These are phyloP conservation scores for Daldinia eschscholtzii DNA, from an alignment of 2,329 filamentous ascomycete genomes.

Conservation along the genomic window DNA sequence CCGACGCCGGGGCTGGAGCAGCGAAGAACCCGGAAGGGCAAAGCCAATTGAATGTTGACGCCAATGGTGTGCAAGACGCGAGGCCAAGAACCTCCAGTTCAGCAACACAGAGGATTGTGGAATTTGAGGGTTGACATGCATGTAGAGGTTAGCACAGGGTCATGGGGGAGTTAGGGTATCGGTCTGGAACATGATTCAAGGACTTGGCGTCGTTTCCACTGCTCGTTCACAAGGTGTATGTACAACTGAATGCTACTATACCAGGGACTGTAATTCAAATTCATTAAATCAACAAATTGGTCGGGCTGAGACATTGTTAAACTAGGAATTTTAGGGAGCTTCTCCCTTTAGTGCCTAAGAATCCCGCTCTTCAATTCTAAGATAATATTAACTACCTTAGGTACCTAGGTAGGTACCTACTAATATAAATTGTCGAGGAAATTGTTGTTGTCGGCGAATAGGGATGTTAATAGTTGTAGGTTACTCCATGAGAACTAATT, in stretches of 20 bases:
- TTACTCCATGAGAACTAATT: neutral
- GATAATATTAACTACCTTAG: neutral
- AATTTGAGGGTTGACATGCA: constrained; percentile 59
- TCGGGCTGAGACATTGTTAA: constrained; percentile 44
- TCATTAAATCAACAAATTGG: constrained; percentile 36
- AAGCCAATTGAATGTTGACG: constrained; percentile 48
- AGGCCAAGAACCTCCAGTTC: constrained; percentile 46
- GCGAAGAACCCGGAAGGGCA: constrained; percentile 52
- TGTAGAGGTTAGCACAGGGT: constrained; percentile 42
- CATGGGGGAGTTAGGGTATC: constrained; percentile 44
- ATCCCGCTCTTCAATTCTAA: neutral
- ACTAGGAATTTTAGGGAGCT: constrained; percentile 38
- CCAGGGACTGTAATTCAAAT: constrained; percentile 44
- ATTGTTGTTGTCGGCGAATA: neutral
- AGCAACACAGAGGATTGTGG: constrained; percentile 58
- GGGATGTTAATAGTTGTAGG: neutral
- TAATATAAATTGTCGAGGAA: neutral
- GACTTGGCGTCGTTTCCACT: constrained; percentile 40
- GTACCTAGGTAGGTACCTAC: neutral
- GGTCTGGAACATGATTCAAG: constrained; percentile 48
- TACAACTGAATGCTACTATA: constrained; percentile 37
- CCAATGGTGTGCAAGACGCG: constrained; percentile 45
- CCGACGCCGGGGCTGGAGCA: constrained; percentile 76
- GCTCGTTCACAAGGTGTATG: constrained; percentile 40
- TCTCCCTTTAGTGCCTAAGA: constrained; percentile 21